Evolutionary conservation across 768 basidiomycete genomes (phyloP), one percentile per base, ranked within the genome.

Genomic region (Lentinula aciculospora): DNA sequence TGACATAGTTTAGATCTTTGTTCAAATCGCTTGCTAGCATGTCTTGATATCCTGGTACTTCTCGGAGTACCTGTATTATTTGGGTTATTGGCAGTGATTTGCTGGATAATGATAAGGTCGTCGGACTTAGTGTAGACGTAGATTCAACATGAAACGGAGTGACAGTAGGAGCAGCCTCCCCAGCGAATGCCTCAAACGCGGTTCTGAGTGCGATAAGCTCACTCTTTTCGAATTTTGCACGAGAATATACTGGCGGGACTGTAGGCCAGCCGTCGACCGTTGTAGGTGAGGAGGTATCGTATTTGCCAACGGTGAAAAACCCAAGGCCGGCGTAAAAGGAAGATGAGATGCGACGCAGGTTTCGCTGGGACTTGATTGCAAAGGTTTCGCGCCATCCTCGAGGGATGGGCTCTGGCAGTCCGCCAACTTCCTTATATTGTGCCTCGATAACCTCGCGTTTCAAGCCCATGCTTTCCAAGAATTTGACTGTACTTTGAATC

Each of bases 401-500:
- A 46, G 55, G 44, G 4, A 48, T 45, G 13, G 55, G 55, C 27
- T 56, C 55, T 45, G 55, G 55, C 9, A 46, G n/a, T 7, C 44
- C 42, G 44, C 42, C 55, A 10, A 56, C 46, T 21, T 48, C 25
- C 25, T 39, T 36, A n/a, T 31, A 48, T 17, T 53, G 51, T 37
- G 54, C 44, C 73, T 79, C 44, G 73, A 76, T 62, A 70, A 72
- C 67, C 68, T 77, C 83, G 66, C 85, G 76, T 40, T 78, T 77
- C 36, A 97, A 77, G 0, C 95, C 95, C 96, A 98, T 98, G 63
- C 82, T 88, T 58, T 76, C 77, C 39, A 97, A 78, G 74, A 92
- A 96, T 42, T 67, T 69, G 19, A 88, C 76, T 0, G 85, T 83
- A 3, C 71, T 67, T 31, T 74, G 71, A 56, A 88, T 74, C 70